Conservation (phyloP, 441 rosid genomes). For the Pelargonium cotyledonis region DNA sequence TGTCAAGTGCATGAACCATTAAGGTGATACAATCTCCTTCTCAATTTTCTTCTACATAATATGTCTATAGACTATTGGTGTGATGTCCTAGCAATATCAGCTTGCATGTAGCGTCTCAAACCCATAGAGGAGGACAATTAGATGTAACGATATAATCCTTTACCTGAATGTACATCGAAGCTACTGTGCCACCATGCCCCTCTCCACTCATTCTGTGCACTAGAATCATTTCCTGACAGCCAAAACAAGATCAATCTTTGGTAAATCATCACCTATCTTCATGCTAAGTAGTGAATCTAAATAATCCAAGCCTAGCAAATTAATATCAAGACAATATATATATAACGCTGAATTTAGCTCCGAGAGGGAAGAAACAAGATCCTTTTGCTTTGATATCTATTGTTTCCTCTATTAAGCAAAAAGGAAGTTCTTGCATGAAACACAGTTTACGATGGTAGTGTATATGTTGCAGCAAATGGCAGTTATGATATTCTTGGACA, state of each 20-base stretch:
- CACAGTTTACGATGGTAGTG: too few species aligned
- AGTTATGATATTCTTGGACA: background rate
- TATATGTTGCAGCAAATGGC: background rate
- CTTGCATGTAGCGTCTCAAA: background rate
- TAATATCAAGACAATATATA: too few species aligned
- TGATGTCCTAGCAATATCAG: background rate
- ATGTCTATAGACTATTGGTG: background rate
- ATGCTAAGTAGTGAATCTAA: background rate
- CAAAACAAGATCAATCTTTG: conserved; percentile 5
- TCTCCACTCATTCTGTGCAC: conserved; percentile 89
- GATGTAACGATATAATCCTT: conserved; percentile 8
- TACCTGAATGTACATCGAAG: conserved; percentile 63
- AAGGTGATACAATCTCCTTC: conserved; percentile 1
- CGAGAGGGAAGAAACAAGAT: too few species aligned
- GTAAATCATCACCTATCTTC: background rate
- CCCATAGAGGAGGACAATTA: background rate
- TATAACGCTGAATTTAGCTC: too few species aligned
- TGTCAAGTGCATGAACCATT: conserved; percentile 9
- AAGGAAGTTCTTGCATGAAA: too few species aligned
- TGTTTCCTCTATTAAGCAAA: too few species aligned
- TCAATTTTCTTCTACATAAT: background rate
- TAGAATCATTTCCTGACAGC: conserved; percentile 70
- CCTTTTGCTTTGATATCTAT: too few species aligned
- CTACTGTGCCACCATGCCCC: conserved; percentile 97
- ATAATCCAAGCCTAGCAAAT: too few species aligned